Percentiles rank a stretch among this genome's conserved stretches.
Conservation (phyloP, 768 basidiomycete genomes). For the Suillus luteus region DNA sequence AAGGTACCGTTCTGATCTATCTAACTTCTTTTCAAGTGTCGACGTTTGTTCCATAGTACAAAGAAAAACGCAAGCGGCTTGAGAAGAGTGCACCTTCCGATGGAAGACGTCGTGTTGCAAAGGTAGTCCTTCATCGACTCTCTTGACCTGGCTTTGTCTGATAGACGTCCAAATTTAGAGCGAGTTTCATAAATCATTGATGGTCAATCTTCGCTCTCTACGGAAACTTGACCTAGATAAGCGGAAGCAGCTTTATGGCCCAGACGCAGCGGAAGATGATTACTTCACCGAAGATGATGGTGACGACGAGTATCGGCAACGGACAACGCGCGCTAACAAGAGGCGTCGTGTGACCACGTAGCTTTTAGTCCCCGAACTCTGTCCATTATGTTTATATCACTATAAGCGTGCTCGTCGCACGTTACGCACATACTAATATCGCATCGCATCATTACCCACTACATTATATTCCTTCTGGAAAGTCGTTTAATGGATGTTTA, state of each 20-base stretch:
- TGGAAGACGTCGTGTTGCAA: slow-evolving; percentile 52
- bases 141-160: slow-evolving; percentile 8
- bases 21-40: slow-evolving; percentile 7
- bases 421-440: slow-evolving; percentile 12
- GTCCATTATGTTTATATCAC: slow-evolving; percentile 11
- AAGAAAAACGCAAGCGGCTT: slow-evolving; percentile 57
- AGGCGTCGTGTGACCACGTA: slow-evolving; percentile 32
- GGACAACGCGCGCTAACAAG: slow-evolving; percentile 31
- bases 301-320: slow-evolving; percentile 33
- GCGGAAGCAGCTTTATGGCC: slow-evolving; percentile 44
- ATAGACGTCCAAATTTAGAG: slow-evolving; percentile 41
- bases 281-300: slow-evolving; percentile 37
- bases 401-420: slow-evolving; percentile 5
- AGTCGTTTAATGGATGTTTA: slow-evolving; percentile 10
- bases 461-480: slow-evolving; percentile 22
- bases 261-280: slow-evolving; percentile 40
- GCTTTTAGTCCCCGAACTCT: background rate
- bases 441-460: slow-evolving; percentile 17
- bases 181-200: slow-evolving; percentile 68
- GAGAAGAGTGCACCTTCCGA: slow-evolving; percentile 48
- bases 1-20: slow-evolving; percentile 48
- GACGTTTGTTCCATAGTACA: slow-evolving; percentile 45
- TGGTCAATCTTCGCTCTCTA: slow-evolving; percentile 56
- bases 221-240: slow-evolving; percentile 61
- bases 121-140: slow-evolving; percentile 43